Evolutionary conservation across 2,329 filamentous ascomycete genomes (phyloP).

Genomic region (Acrocalymma vagum): DNA sequence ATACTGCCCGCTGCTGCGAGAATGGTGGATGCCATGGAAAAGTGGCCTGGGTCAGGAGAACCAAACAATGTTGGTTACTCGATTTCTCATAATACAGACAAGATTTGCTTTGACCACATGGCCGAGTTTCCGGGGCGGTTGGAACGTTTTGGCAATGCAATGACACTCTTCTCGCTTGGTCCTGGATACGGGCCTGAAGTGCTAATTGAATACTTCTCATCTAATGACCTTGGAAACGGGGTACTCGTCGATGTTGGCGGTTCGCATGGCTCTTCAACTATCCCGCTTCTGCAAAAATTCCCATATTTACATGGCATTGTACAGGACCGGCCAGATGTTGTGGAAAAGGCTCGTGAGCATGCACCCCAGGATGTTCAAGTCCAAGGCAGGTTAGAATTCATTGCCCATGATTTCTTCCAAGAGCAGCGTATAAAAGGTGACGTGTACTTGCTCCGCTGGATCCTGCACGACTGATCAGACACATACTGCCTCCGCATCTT

Average conservation of each 20-base stretch:
- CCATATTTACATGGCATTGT: slow-evolving; percentile 2
- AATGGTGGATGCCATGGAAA: slow-evolving; percentile 10
- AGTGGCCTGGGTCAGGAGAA: slow-evolving; percentile 9
- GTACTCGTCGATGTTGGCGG: slow-evolving; percentile 10
- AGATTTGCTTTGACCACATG: slow-evolving; percentile 7
- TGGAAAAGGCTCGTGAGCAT: not conserved
- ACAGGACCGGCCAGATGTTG: slow-evolving; percentile 8
- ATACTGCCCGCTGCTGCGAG: slow-evolving; percentile 4
- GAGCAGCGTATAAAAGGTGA: slow-evolving; percentile 11
- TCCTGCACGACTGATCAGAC: slow-evolving; percentile 60
- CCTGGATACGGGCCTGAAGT: slow-evolving; percentile 7
- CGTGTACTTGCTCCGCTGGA: slow-evolving; percentile 65
- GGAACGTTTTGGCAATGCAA: slow-evolving; percentile 4
- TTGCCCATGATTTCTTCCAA: slow-evolving; percentile 13
- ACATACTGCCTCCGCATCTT: slow-evolving; percentile 12
- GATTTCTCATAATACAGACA: slow-evolving; percentile 6
- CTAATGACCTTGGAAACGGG: not conserved
- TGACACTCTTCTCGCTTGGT: slow-evolving; percentile 3
- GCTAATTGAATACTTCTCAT: slow-evolving; percentile 8
- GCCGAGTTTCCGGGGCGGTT: slow-evolving; percentile 3
- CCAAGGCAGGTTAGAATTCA: slow-evolving; percentile 4
- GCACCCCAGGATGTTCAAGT: not conserved
- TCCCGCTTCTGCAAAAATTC: slow-evolving; percentile 2
- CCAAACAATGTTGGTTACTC: slow-evolving; percentile 8
- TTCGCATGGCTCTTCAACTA: slow-evolving; percentile 7